Conservation (phyloP, 106 monocot species). For the Platanthera guangdongensis region DNA sequence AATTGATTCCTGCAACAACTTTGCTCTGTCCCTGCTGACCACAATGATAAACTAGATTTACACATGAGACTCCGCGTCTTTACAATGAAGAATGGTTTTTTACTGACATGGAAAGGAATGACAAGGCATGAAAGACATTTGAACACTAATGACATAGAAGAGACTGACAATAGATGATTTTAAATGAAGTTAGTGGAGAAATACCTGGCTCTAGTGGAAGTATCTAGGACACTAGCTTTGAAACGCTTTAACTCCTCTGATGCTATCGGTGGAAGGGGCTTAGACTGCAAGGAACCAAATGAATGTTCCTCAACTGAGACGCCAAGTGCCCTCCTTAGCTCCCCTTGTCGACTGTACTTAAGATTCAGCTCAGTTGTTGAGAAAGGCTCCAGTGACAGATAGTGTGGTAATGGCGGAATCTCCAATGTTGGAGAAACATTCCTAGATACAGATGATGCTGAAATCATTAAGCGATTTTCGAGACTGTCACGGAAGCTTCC, state of each 20-base stretch:
- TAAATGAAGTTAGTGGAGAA: neutral
- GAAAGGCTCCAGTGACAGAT: conserved; percentile 42
- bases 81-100: neutral
- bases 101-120: neutral
- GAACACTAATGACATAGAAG: neutral
- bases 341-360: conserved; percentile 49
- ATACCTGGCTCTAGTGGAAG: conserved; percentile 46
- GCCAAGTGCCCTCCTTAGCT: conserved; percentile 68
- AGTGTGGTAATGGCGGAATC: conserved; percentile 31
- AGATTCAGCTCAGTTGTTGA: conserved; percentile 54
- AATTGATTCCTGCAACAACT: conserved; percentile 49
- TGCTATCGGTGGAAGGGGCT: conserved; percentile 33
- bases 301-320: conserved; percentile 63
- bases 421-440: conserved; percentile 25
- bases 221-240: conserved; percentile 39
- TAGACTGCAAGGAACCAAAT: conserved; percentile 51
- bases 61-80: neutral
- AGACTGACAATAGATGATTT: neutral
- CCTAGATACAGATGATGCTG: conserved; percentile 28
- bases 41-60: conserved; percentile 2
- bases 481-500: conserved; percentile 67
- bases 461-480: conserved; percentile 27
- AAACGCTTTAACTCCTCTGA: conserved; percentile 69
- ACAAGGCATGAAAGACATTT: neutral
- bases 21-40: conserved; percentile 59